Conservation (phyloP, 176 grass and related monocot genomes). For the Aegilops bicornis region DNA sequence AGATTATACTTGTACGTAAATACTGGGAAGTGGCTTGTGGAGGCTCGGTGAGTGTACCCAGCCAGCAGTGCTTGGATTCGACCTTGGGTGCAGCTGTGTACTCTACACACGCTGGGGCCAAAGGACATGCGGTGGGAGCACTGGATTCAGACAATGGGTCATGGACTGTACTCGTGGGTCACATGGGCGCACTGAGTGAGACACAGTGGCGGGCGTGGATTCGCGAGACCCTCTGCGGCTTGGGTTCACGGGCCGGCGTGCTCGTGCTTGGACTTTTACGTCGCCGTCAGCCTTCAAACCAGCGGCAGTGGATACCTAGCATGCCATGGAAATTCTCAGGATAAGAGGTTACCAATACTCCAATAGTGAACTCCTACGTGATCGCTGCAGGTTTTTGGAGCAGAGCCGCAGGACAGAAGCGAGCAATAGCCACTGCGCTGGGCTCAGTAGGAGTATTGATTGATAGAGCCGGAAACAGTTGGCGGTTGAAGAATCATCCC, state of each 20-base stretch:
- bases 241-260: slow-evolving; percentile 18
- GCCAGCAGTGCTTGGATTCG: too few species aligned
- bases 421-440: not conserved
- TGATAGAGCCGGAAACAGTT: not conserved
- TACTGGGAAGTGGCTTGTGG: too few species aligned
- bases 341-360: not conserved
- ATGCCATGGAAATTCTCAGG: slow-evolving; percentile 7
- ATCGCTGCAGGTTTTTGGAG: not conserved
- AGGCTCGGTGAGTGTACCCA: too few species aligned
- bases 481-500: slow-evolving; percentile 7
- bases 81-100: not conserved
- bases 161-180: slow-evolving; percentile 7
- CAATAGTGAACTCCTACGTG: not conserved
- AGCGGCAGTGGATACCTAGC: not conserved
- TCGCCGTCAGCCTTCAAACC: not conserved
- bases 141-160: slow-evolving; percentile 7
- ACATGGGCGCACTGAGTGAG: slow-evolving; percentile 24
- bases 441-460: not conserved
- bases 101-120: not conserved
- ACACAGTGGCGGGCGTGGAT: not conserved
- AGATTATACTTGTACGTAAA: too few species aligned
- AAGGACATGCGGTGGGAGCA: not conserved
- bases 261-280: slow-evolving; percentile 22
- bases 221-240: slow-evolving; percentile 24
- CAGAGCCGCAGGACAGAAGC: not conserved